Evolutionary conservation across 2,329 filamentous ascomycete species (phyloP).

Genomic region (Phialocephala subalpina): DNA sequence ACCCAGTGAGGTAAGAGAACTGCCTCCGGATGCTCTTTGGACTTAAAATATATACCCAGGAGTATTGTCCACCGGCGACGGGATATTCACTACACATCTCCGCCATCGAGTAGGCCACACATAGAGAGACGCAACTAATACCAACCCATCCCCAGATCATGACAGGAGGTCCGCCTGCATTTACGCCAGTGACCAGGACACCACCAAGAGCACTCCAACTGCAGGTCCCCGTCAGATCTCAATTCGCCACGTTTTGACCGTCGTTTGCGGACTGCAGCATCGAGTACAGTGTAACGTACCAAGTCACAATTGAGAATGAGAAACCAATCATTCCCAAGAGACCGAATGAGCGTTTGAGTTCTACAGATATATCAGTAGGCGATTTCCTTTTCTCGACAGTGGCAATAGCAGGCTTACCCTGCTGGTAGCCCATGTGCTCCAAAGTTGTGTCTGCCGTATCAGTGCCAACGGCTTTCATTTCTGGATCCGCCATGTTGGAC

Average conservation of each 20-base stretch:
- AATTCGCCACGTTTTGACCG: constrained; percentile 24
- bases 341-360: constrained; percentile 63
- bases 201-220: constrained; percentile 64
- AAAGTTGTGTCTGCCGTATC: constrained; percentile 35
- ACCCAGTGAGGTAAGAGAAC: constrained; percentile 54
- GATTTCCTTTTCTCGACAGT: not conserved
- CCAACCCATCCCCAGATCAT: constrained; percentile 66
- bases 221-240: constrained; percentile 26
- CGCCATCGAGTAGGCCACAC: constrained; percentile 65
- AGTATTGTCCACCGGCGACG: constrained; percentile 64
- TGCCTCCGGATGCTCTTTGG: constrained; percentile 54
- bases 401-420: constrained; percentile 27
- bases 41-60: constrained; percentile 63
- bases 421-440: constrained; percentile 38
- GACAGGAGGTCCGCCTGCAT: constrained; percentile 62
- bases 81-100: constrained; percentile 66
- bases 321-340: constrained; percentile 66
- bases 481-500: constrained; percentile 16
- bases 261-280: not conserved
- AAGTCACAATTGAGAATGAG: constrained; percentile 65
- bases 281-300: constrained; percentile 41
- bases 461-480: constrained; percentile 17
- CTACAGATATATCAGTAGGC: constrained; percentile 41
- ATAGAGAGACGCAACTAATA: constrained; percentile 57
- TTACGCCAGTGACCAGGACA: constrained; percentile 62